A percentile compares a stretch with the other conserved stretches of the same genome.
Conservation (phyloP, 1,284 basidiomycete genomes). For the Puccinia horiana region DNA sequence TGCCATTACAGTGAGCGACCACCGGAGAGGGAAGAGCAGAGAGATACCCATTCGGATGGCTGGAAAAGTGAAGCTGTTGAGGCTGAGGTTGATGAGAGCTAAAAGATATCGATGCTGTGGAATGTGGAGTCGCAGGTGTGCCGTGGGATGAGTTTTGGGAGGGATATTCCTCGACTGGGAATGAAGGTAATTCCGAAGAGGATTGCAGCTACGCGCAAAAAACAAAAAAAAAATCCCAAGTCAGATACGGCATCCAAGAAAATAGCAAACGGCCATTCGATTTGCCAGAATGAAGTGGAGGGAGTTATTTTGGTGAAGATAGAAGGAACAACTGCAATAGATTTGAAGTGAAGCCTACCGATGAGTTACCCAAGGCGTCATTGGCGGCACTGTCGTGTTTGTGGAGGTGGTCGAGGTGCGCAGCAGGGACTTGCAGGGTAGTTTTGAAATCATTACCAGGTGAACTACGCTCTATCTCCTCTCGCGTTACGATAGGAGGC, state of each 20-base stretch:
- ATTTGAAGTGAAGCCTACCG: conserved; percentile 25
- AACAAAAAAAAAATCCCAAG: neutral
- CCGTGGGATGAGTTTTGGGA: neutral
- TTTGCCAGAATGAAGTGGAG: neutral
- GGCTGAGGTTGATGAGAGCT: neutral
- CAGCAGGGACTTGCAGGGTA: neutral
- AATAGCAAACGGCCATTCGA: neutral
- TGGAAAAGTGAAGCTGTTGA: conserved; percentile 1
- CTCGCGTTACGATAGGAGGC: conserved; percentile 45
- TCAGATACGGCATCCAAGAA: neutral
- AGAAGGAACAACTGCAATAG: neutral
- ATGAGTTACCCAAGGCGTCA: conserved; percentile 28
- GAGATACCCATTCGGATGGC: conserved; percentile 27
- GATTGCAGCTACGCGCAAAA: neutral
- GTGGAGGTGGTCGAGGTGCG: neutral
- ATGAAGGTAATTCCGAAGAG: conserved; percentile 19
- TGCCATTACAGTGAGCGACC: neutral
- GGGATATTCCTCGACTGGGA: conserved; percentile 7
- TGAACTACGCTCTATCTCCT: conserved; percentile 31
- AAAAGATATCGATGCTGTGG: conserved; percentile 15
- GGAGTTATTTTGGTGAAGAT: neutral
- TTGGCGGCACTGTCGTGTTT: conserved; percentile 1
- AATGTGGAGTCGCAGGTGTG: conserved; percentile 15
- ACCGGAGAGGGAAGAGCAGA: conserved; percentile 28
- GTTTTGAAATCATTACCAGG: neutral